Base-by-base conservation (phyloP, 2,329 filamentous ascomycete species). In the Colletotrichum karsti region DNA sequence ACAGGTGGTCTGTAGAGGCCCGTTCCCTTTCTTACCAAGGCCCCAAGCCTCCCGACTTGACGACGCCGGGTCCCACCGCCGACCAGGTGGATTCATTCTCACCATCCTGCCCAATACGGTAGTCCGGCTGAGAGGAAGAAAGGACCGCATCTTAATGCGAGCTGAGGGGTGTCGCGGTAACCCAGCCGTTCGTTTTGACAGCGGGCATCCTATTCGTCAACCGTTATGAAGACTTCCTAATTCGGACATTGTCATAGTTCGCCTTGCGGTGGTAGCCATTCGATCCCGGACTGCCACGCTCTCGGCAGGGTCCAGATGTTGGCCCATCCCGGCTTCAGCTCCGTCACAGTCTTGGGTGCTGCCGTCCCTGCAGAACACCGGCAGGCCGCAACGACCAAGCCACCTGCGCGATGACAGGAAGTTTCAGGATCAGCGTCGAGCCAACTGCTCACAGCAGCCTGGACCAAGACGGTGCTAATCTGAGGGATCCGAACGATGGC, bases 61-160 rank as follows among this genome's bases (percentile, higher is more conserved):
- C 26, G 18, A n/a, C 59, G 53, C 64, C 64, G 64, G 64, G 42
- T 28, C 41, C 53, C 53, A 64, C 44, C 37, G n/a, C 64, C 64
- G 60, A 28, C 26, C 30, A 26, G 41, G 64, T 28, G 46, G 60
- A 37, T 30, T 20, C 15, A 22, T 37, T 54, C 53, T 15, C 44
- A 22, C 15, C 50, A 28, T 53, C 37, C 64, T 67, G 28, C 53
- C 64, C 53, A 54, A 67, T 30, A 30, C 42, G 53, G 64, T 37
- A 58, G 53, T 67, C 44, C 46, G 44, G 44, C 37, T 24, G 51
- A 64, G 53, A 46, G 51, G 37, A n/a, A 26, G 18, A 50, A 33
- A 9, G 10, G 24, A 44, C 53, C 53, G 20, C 15, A 54, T 46
- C 9, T 58, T 13, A 44, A 58, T 53, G 44, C 59, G 37, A 63